Conservation (phyloP, 2,329 filamentous ascomycete species). For the Aureobasidium uvarum region DNA sequence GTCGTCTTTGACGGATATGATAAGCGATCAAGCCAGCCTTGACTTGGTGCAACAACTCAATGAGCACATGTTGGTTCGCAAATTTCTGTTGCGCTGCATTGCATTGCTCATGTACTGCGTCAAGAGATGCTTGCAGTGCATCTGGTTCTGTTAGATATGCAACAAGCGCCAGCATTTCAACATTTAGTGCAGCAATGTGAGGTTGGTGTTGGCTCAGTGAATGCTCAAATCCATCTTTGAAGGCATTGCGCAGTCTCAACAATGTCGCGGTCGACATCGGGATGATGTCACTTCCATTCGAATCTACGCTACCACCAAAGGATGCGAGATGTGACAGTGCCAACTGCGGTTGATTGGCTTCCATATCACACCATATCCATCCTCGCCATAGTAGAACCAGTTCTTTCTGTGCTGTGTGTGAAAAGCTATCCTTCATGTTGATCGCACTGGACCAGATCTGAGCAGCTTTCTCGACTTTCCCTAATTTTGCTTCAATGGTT, state of each 20-base stretch:
- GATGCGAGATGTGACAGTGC: constrained; percentile 41
- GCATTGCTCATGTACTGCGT: constrained; percentile 45
- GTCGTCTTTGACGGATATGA: constrained; percentile 61
- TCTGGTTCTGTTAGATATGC: constrained; percentile 59
- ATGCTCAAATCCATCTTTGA: constrained; percentile 57
- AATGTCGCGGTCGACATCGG: background rate
- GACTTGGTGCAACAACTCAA: constrained; percentile 67
- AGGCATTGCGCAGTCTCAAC: constrained; percentile 28
- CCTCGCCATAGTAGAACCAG: constrained; percentile 55
- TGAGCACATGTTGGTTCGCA: background rate
- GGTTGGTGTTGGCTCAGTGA: constrained; percentile 53
- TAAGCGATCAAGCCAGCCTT: constrained; percentile 64
- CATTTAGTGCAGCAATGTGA: constrained; percentile 54
- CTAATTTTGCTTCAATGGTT: constrained; percentile 63
- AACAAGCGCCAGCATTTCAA: constrained; percentile 64
- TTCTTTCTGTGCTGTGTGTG: constrained; percentile 40
- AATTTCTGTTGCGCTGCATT: constrained; percentile 35
- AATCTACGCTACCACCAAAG: constrained; percentile 25
- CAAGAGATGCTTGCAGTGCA: constrained; percentile 41
- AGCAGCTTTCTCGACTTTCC: constrained; percentile 57
- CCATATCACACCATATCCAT: constrained; percentile 68
- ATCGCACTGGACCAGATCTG: constrained; percentile 68
- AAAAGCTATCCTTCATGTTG: constrained; percentile 52
- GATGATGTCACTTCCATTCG: background rate
- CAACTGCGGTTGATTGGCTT: constrained; percentile 38